Percentiles rank a stretch among this genome's conserved stretches.
Conservation (phyloP, 805 yeast genomes). For the Henningerozyma blattae region DNA sequence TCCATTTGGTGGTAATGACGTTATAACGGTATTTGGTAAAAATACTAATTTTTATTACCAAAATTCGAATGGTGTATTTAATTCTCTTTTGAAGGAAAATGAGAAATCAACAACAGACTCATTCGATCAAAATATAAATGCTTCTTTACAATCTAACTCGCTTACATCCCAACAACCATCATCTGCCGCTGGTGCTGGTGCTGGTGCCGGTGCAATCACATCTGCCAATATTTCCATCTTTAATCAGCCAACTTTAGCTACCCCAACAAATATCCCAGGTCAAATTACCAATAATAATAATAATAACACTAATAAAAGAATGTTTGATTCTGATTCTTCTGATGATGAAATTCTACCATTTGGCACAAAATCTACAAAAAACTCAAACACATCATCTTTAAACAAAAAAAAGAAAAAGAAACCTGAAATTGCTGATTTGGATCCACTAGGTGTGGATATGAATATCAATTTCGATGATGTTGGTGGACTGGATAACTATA, state of each 20-base stretch:
- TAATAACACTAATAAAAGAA: constrained; percentile 17
- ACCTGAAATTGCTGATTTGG: constrained; percentile 70
- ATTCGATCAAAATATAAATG: neutral
- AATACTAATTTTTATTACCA: constrained; percentile 33
- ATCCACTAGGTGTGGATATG: constrained; percentile 86
- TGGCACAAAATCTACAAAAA: constrained; percentile 28
- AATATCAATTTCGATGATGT: constrained; percentile 73
- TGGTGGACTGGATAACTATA: constrained; percentile 87
- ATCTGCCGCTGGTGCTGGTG: too few species aligned
- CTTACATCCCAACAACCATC: neutral
- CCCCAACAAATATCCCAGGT: constrained; percentile 2
- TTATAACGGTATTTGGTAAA: constrained; percentile 67
- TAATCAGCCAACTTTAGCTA: neutral
- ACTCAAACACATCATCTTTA: constrained; percentile 25
- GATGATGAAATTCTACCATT: constrained; percentile 47
- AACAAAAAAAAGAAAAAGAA: constrained; percentile 30
- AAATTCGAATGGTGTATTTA: constrained; percentile 2
- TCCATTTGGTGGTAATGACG: constrained; percentile 96
- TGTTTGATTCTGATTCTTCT: constrained; percentile 46
- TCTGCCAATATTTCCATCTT: constrained; percentile 21
- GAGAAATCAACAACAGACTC: neutral
- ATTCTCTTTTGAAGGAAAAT: neutral
- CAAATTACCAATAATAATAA: constrained; percentile 11
- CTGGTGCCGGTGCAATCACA: too few species aligned
- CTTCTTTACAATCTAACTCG: neutral